These are phyloP conservation scores for Tubosaeta sp. DNA, from an alignment of 768 basidiomycete species.

Conservation along the genomic window DNA sequence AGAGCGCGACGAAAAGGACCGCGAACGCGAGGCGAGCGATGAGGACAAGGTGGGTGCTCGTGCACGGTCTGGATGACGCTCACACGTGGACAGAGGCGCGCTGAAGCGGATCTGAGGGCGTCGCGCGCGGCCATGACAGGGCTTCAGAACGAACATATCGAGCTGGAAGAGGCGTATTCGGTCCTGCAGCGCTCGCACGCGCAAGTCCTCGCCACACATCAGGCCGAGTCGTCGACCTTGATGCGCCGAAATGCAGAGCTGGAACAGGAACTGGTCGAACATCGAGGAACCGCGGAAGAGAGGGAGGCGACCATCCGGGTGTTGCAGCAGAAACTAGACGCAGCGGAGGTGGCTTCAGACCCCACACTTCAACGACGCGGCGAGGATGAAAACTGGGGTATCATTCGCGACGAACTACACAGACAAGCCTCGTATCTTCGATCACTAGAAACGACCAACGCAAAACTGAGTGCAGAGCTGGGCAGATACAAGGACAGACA, in stretches of 20 bases:
- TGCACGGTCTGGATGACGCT: neutral
- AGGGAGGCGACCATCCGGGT: slow-evolving; percentile 37
- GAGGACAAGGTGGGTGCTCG: slow-evolving; percentile 55
- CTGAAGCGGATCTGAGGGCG: slow-evolving; percentile 46
- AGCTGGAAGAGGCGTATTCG: slow-evolving; percentile 55
- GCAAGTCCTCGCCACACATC: slow-evolving; percentile 48
- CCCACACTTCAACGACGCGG: slow-evolving; percentile 22
- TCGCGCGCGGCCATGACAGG: slow-evolving; percentile 46
- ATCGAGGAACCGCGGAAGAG: slow-evolving; percentile 38
- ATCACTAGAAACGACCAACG: slow-evolving; percentile 55
- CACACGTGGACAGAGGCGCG: neutral
- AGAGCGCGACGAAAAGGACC: slow-evolving; percentile 64
- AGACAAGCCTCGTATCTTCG: slow-evolving; percentile 61
- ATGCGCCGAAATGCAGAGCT: slow-evolving; percentile 43
- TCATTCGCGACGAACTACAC: slow-evolving; percentile 66
- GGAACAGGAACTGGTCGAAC: slow-evolving; percentile 44
- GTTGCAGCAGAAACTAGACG: slow-evolving; percentile 48
- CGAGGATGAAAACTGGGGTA: slow-evolving; percentile 54
- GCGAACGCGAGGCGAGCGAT: slow-evolving; percentile 44
- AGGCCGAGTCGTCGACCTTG: slow-evolving; percentile 47
- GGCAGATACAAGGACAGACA: slow-evolving; percentile 49
- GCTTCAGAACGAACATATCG: slow-evolving; percentile 55
- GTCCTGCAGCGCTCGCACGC: slow-evolving; percentile 43
- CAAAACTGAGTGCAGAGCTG: slow-evolving; percentile 52
- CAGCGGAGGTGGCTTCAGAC: slow-evolving; percentile 35